Evolutionary conservation across 1,284 basidiomycete genomes (phyloP), one percentile per base, ranked within the genome.

Genomic region (Trichosporon sp.): DNA sequence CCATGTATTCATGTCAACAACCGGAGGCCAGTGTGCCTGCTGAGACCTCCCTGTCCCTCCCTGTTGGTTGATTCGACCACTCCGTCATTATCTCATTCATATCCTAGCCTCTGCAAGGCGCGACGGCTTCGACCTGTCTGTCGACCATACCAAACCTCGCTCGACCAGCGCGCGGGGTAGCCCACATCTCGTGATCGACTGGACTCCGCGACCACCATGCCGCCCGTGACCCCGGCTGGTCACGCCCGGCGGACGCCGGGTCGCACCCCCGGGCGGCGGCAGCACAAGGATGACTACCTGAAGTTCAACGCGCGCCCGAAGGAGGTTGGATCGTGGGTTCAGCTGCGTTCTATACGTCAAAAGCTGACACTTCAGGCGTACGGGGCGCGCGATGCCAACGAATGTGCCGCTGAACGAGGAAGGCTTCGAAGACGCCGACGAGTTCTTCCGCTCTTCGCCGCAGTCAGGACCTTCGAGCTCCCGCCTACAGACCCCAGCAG

Each of bases 381-480:
- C 82, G 2, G 79, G 79, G 9, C 71, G 67, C 9, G 25, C 72
- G 9, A 83, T 83, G 81, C 81, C 80, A 5, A 73, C 67, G 2
- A 71, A 89, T 78, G 88, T 92, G 64, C 87, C 89, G 65, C 87
- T 88, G 72, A 89, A 89, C 74, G 89, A 89, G 15, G 91, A 93
- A 77, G 95, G 93, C 11, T 92, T 92, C 79, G 93, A 95, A 81
- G 89, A 89, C 12, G 91, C 92, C 75, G 88, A 89, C 68, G 87
- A 89, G 73, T 85, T 93, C 76, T 88, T 95, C 72, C 84, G 86
- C 63, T 79, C 78, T 9, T 77, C 80, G 3, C 42, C 34, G 34
- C 44, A 23, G 47, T 31, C 62, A 3, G 21, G 27, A 21, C 66
- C 31, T 8, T 42, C 42, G 11, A 51, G 31, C 18, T 29, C 32